Evolutionary conservation across 352 stramenopile species (phyloP).

Genomic region (Chrysophaeum taylorii): DNA sequence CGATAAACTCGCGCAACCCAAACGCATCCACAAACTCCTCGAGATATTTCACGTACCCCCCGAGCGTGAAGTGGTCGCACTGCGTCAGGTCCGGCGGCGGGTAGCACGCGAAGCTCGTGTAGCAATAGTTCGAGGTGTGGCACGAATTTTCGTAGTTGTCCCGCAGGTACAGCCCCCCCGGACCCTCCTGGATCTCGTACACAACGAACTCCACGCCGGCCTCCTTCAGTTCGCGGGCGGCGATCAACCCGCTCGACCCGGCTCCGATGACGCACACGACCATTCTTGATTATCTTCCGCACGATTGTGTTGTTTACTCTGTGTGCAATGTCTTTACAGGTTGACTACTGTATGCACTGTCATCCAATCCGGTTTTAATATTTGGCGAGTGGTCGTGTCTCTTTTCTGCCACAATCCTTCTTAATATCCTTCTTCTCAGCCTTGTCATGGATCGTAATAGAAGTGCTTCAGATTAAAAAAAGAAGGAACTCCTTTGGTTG

Average conservation of each 20-base stretch:
- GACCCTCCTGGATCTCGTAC: neutral
- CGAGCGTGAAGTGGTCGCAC: neutral
- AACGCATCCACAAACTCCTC: neutral
- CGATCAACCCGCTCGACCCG: neutral
- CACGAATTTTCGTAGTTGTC: neutral
- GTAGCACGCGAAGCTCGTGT: neutral
- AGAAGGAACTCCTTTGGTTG: too few relatives aligned
- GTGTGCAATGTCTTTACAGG: too few relatives aligned
- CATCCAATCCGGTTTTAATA: too few relatives aligned
- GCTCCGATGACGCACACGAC: neutral
- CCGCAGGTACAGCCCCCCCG: neutral
- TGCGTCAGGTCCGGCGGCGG: neutral
- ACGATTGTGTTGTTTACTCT: too few relatives aligned
- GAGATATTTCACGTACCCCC: neutral
- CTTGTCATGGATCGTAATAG: too few relatives aligned
- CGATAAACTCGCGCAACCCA: neutral
- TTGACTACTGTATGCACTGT: too few relatives aligned
- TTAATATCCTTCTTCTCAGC: too few relatives aligned
- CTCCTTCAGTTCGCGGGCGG: neutral
- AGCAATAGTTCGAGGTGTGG: neutral
- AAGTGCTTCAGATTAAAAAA: too few relatives aligned
- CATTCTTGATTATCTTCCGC: too few relatives aligned
- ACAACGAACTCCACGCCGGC: neutral
- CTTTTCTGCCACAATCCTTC: too few relatives aligned
- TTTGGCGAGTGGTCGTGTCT: too few relatives aligned